Conservation (phyloP, 345 rosid genomes). For the Eutrema heterophyllum region DNA sequence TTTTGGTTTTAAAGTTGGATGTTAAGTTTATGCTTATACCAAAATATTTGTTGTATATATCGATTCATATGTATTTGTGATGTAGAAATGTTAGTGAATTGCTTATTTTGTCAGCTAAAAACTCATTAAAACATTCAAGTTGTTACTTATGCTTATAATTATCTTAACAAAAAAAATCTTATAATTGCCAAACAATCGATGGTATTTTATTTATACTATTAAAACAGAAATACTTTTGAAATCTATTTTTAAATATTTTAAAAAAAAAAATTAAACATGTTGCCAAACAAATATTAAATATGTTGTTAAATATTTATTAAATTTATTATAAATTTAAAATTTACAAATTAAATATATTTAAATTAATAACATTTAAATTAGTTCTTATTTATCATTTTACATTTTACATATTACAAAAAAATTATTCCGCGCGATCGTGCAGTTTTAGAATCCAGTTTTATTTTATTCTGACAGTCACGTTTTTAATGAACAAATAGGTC, state of each 20-base stretch:
- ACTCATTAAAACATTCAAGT: neutral
- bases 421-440: too few relatives aligned
- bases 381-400: too few relatives aligned
- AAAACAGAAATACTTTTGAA: too few relatives aligned
- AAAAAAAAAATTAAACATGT: too few relatives aligned
- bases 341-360: too few relatives aligned
- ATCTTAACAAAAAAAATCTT: neutral
- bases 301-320: too few relatives aligned
- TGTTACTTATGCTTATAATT: neutral
- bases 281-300: too few relatives aligned
- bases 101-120: neutral
- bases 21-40: neutral
- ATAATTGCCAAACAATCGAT: neutral
- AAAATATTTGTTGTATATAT: neutral
- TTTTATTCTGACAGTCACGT: neutral
- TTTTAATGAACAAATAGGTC: neutral
- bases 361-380: too few relatives aligned
- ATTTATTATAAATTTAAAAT: too few relatives aligned
- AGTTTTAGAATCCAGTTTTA: neutral
- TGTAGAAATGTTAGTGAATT: neutral
- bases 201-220: neutral
- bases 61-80: neutral
- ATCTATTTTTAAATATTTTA: too few relatives aligned
- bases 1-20: slow-evolving; percentile 15
- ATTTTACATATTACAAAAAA: too few relatives aligned